Percentiles rank a stretch among this genome's conserved stretches.
Conservation (phyloP, 140 eudicot genomes). For the Bidens hawaiensis region DNA sequence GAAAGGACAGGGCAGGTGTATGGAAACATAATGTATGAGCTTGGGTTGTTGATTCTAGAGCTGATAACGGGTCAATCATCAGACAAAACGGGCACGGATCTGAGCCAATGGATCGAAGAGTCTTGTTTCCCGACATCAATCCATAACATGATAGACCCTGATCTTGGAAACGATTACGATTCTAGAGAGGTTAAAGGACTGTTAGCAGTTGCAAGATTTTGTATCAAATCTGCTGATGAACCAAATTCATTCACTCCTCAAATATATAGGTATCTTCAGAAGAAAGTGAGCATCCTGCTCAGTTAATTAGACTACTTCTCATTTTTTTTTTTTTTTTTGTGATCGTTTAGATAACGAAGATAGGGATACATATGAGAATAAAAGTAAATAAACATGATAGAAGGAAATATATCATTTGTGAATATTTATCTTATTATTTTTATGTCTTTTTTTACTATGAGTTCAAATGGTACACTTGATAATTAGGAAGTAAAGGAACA, state of each 20-base stretch:
- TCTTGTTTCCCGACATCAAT: constrained; percentile 42
- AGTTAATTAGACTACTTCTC: not conserved
- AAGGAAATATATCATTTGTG: constrained; percentile 11
- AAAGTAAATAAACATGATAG: not conserved
- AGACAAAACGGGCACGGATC: constrained; percentile 49
- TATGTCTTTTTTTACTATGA: not conserved
- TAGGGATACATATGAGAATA: constrained; percentile 4
- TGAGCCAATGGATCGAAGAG: constrained; percentile 73
- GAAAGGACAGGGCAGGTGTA: constrained; percentile 36
- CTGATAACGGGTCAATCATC: constrained; percentile 86
- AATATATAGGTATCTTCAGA: constrained; percentile 73
- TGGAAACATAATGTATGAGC: constrained; percentile 56
- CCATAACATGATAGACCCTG: constrained; percentile 85
- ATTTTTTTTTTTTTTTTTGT: too few species aligned
- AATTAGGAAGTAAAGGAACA: too few species aligned
- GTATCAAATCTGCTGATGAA: constrained; percentile 54
- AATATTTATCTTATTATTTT: not conserved
- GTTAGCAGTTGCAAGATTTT: constrained; percentile 73
- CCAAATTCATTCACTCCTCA: constrained; percentile 55
- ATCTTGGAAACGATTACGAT: constrained; percentile 68
- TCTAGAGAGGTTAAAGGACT: constrained; percentile 61
- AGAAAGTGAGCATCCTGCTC: constrained; percentile 38
- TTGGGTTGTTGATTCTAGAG: constrained; percentile 77
- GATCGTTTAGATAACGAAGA: constrained; percentile 3
- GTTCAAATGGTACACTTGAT: not conserved